Conservation (phyloP, 2,329 filamentous ascomycete species). For the Alternaria ethzedia region DNA sequence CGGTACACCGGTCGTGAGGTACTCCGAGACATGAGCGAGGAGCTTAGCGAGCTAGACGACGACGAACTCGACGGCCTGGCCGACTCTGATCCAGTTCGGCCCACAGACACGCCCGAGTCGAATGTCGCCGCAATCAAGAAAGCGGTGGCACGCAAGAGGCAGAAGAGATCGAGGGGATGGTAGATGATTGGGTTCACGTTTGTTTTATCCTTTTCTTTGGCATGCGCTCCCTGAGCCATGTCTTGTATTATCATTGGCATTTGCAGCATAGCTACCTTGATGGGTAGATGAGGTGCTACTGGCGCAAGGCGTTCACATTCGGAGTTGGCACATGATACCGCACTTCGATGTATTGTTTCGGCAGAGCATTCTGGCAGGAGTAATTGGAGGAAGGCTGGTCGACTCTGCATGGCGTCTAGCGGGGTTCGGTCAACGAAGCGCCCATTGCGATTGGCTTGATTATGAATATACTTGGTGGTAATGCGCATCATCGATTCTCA, state of each 20-base stretch:
- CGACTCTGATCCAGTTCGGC: slow-evolving; percentile 39
- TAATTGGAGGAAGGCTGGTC: slow-evolving; percentile 12
- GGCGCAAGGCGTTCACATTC: slow-evolving; percentile 20
- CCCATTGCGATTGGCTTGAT: slow-evolving; percentile 4
- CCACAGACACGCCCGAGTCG: slow-evolving; percentile 32
- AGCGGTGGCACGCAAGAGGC: slow-evolving; percentile 37
- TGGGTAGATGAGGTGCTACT: slow-evolving; percentile 14
- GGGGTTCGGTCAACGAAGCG: slow-evolving; percentile 13
- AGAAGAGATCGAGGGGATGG: slow-evolving; percentile 36
- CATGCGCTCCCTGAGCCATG: slow-evolving; percentile 12
- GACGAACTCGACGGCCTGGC: slow-evolving; percentile 76
- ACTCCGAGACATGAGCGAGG: slow-evolving; percentile 78
- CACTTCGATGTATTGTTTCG: slow-evolving; percentile 10
- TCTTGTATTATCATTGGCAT: slow-evolving; percentile 25
- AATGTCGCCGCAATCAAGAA: slow-evolving; percentile 36
- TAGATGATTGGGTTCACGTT: slow-evolving; percentile 9
- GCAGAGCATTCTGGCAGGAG: slow-evolving; percentile 28
- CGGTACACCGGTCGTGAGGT: slow-evolving; percentile 75
- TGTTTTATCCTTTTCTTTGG: slow-evolving; percentile 12
- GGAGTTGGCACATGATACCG: neutral
- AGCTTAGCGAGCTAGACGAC: slow-evolving; percentile 89
- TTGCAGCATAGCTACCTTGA: slow-evolving; percentile 26
- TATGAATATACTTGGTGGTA: neutral
- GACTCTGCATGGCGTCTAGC: slow-evolving; percentile 2
- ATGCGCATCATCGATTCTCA: neutral